Conservation (phyloP, 768 basidiomycete species). For the Russula foetens region DNA sequence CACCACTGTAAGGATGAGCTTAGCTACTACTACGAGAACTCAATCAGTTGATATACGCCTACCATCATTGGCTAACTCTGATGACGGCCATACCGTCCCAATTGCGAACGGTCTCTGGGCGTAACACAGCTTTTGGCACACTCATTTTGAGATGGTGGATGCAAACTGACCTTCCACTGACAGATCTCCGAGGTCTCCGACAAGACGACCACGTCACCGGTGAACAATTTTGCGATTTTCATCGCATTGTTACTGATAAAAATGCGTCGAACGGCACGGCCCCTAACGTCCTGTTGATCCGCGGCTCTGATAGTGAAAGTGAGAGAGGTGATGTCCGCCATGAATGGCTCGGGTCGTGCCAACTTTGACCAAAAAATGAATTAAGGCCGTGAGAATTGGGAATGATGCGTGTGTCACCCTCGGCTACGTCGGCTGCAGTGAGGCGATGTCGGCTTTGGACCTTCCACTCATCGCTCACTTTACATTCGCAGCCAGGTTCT, state of each 20-base stretch:
- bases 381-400: too few relatives aligned
- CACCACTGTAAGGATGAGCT: slow-evolving; percentile 35
- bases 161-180: slow-evolving; percentile 2
- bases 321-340: slow-evolving; percentile 5
- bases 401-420: too few relatives aligned
- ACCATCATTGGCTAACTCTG: slow-evolving; percentile 53
- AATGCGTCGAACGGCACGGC: slow-evolving; percentile 53
- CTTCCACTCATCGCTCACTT: too few relatives aligned
- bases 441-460: background rate
- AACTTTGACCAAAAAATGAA: too few relatives aligned
- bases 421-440: too few relatives aligned
- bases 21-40: background rate
- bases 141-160: slow-evolving; percentile 8
- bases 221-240: slow-evolving; percentile 51
- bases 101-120: slow-evolving; percentile 48
- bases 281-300: background rate
- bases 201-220: slow-evolving; percentile 63
- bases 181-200: slow-evolving; percentile 26
- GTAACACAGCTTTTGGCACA: slow-evolving; percentile 9
- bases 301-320: slow-evolving; percentile 3
- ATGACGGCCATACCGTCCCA: slow-evolving; percentile 71
- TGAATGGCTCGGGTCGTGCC: background rate
- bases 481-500: background rate
- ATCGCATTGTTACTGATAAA: slow-evolving; percentile 53
- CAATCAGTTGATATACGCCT: slow-evolving; percentile 25